A percentile compares a stretch with the other conserved stretches of the same genome.
Conservation (phyloP, 148 eudicot species). For the Amaranthus hypochondriacus region DNA sequence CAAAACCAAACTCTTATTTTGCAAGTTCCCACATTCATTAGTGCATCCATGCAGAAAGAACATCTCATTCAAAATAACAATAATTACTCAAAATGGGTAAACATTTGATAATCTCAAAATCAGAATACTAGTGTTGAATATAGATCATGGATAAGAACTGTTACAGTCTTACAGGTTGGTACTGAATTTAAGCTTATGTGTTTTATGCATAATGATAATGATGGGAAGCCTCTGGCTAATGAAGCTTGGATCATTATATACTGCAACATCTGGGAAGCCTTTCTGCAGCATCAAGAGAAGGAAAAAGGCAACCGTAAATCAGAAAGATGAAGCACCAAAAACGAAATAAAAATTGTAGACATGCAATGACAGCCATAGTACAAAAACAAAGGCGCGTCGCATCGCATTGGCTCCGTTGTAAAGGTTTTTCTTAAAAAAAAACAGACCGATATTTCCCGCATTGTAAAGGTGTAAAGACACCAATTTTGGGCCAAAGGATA, state of each 20-base stretch:
- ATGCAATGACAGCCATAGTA: not conserved
- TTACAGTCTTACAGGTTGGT: constrained; percentile 35
- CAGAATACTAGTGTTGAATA: constrained; percentile 11
- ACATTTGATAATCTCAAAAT: constrained; percentile 5
- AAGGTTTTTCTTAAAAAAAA: too few relatives aligned
- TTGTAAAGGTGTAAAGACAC: too few relatives aligned
- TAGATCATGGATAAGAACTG: constrained; percentile 14
- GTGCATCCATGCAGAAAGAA: not conserved
- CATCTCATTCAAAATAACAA: constrained; percentile 4
- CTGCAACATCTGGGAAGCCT: constrained; percentile 75
- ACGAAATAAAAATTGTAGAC: not conserved
- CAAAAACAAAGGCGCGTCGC: too few relatives aligned
- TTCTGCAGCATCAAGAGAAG: constrained; percentile 50
- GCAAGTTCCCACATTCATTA: not conserved
- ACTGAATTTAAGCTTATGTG: constrained; percentile 69
- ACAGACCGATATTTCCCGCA: too few relatives aligned
- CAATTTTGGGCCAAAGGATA: too few relatives aligned
- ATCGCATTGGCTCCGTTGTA: too few relatives aligned
- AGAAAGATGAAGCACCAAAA: not conserved
- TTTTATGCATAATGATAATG: constrained; percentile 54
- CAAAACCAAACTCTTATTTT: too few relatives aligned
- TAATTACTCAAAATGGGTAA: constrained; percentile 6
- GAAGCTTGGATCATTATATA: constrained; percentile 77
- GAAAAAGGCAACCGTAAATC: not conserved
- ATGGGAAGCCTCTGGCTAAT: constrained; percentile 76